phyloP scores from a whole-genome alignment of 805 yeast genomes.

The Nakazawaea laoshanensis region DNA sequence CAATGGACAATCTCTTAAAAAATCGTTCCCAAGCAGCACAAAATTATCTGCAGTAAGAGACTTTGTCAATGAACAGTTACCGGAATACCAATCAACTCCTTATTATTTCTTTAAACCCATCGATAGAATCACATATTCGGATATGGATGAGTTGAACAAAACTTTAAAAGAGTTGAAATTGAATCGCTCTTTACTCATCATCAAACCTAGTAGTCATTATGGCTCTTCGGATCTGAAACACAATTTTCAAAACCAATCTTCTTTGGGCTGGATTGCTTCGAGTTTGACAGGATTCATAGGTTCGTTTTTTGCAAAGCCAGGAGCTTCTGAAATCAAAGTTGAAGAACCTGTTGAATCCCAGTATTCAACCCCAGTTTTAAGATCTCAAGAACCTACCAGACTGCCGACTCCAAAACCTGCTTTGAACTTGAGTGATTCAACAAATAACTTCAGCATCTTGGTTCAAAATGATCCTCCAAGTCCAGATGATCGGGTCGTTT shows the following conservation, averaged over 20 bases:
- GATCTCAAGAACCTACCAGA: constrained; percentile 9
- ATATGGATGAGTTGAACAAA: constrained; percentile 46
- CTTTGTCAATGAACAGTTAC: constrained; percentile 42
- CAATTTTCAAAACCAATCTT: constrained; percentile 2
- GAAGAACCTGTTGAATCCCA: constrained; percentile 3
- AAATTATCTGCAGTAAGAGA: constrained; percentile 50
- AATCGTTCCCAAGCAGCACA: constrained; percentile 35
- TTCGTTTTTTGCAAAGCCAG: constrained; percentile 2
- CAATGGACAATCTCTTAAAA: constrained; percentile 53
- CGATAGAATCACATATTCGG: constrained; percentile 57
- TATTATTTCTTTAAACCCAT: constrained; percentile 43
- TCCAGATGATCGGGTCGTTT: constrained; percentile 32
- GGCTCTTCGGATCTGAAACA: constrained; percentile 5
- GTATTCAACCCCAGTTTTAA: constrained; percentile 5
- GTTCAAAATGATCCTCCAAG: constrained; percentile 2
- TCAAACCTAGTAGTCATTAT: constrained; percentile 43
- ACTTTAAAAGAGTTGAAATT: constrained; percentile 48
- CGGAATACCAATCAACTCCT: constrained; percentile 41
- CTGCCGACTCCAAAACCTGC: constrained; percentile 12
- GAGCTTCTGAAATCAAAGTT: not conserved
- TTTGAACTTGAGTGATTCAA: constrained; percentile 15
- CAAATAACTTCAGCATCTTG: constrained; percentile 16
- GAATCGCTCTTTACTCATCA: constrained; percentile 60
- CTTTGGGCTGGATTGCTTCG: constrained; percentile 9
- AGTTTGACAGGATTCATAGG: constrained; percentile 8